phyloP scores from a whole-genome alignment of 345 rosid species.

The Gossypium sturtianum region DNA sequence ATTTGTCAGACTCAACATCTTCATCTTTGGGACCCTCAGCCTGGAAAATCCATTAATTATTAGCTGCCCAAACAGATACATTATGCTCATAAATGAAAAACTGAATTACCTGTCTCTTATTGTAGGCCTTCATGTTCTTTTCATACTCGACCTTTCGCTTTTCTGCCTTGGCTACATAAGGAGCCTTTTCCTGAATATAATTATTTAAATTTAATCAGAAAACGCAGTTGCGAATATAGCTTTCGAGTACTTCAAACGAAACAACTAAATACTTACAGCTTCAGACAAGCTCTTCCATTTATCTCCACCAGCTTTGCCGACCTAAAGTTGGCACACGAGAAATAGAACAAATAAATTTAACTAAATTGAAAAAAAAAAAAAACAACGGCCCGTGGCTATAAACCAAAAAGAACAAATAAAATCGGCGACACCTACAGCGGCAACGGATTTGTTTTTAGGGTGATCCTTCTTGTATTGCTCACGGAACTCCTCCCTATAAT shows the following conservation, averaged over 20 bases:
- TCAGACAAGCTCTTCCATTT: slow-evolving; percentile 90
- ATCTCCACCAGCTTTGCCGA: slow-evolving; percentile 85
- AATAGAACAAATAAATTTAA: neutral
- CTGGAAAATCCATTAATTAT: slow-evolving; percentile 23
- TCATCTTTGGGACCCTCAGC: slow-evolving; percentile 63
- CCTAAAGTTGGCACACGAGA: slow-evolving; percentile 26
- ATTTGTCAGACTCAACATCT: slow-evolving; percentile 88
- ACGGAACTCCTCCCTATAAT: slow-evolving; percentile 84
- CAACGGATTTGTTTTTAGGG: slow-evolving; percentile 88
- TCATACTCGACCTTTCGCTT: slow-evolving; percentile 83
- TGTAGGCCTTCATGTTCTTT: slow-evolving; percentile 83
- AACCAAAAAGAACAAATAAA: neutral
- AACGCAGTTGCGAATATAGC: neutral
- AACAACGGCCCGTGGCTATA: neutral
- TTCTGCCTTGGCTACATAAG: slow-evolving; percentile 68
- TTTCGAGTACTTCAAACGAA: too few species aligned
- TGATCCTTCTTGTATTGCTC: slow-evolving; percentile 77
- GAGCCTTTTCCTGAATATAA: slow-evolving; percentile 68
- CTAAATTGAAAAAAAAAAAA: too few species aligned
- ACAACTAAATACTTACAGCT: slow-evolving; percentile 29
- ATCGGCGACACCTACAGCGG: slow-evolving; percentile 47
- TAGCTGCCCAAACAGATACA: neutral
- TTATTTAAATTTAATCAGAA: neutral
- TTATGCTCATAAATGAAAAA: too few species aligned
- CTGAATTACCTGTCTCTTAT: slow-evolving; percentile 55